These are phyloP conservation scores for Podospora didyma DNA, from an alignment of 495 filamentous ascomycete species.

Conservation along the genomic window DNA sequence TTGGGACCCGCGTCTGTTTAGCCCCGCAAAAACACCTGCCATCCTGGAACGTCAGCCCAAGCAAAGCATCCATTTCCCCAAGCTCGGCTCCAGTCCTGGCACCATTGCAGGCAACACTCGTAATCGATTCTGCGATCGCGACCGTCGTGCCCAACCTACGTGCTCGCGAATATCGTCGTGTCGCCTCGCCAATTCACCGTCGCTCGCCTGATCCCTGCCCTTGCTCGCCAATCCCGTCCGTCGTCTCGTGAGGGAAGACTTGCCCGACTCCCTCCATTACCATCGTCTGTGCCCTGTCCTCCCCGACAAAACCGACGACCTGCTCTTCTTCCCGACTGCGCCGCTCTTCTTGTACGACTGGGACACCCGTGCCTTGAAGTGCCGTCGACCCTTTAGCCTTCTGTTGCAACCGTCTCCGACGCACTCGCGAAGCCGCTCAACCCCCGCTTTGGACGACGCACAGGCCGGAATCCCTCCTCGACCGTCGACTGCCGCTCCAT, in stretches of 20 bases:
- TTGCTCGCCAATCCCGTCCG: slow-evolving; percentile 4
- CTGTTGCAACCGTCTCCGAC: slow-evolving; percentile 1
- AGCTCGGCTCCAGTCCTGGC: slow-evolving; percentile 9
- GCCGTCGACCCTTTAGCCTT: slow-evolving; percentile 3
- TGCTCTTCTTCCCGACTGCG: slow-evolving; percentile 9
- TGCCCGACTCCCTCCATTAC: background rate
- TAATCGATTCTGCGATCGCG: background rate
- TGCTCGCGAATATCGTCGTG: slow-evolving; percentile 2
- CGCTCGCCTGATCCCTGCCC: background rate
- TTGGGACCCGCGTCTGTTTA: slow-evolving; percentile 4
- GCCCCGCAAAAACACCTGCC: slow-evolving; percentile 21
- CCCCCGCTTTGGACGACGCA: slow-evolving; percentile 1
- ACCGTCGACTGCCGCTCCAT: background rate
- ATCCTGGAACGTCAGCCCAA: slow-evolving; percentile 16
- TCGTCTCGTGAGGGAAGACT: background rate
- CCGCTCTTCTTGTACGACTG: slow-evolving; percentile 8
- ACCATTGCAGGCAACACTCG: slow-evolving; percentile 2
- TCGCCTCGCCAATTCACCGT: slow-evolving; percentile 1
- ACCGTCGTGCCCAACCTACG: slow-evolving; percentile 2
- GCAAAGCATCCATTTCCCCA: slow-evolving; percentile 12
- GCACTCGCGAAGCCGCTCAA: background rate
- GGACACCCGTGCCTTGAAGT: slow-evolving; percentile 8
- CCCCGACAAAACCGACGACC: slow-evolving; percentile 1
- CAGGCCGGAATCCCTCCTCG: background rate
- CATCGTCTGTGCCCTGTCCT: slow-evolving; percentile 5